Conservation (phyloP, 768 basidiomycete species). For the Goffeauzyma gilvescens region DNA sequence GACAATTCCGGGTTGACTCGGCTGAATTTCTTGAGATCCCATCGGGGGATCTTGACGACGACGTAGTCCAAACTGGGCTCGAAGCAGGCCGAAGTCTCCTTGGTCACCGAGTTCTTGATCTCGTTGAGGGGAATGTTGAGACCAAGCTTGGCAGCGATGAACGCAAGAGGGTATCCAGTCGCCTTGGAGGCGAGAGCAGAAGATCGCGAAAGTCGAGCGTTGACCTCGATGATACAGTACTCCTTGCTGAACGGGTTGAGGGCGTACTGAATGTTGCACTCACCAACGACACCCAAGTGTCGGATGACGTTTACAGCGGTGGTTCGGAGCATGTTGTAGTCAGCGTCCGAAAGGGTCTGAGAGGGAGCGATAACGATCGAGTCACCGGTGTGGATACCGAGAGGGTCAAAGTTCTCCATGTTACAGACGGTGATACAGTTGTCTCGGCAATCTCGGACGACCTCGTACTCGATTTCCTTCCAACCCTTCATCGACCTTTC, state of each 20-base stretch:
- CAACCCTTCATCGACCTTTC: slow-evolving; percentile 99
- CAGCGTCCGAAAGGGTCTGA: slow-evolving; percentile 94
- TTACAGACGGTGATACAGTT: slow-evolving; percentile 99
- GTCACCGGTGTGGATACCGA: slow-evolving; percentile 96
- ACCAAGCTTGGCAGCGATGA: slow-evolving; percentile 94
- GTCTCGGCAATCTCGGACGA: slow-evolving; percentile 88
- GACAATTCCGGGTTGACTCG: slow-evolving; percentile 77
- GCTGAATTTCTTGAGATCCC: slow-evolving; percentile 96
- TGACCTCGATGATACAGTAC: slow-evolving; percentile 98
- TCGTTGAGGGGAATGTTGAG: slow-evolving; percentile 93
- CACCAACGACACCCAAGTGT: slow-evolving; percentile 92
- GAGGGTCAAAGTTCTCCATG: slow-evolving; percentile 99
- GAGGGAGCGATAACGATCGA: slow-evolving; percentile 96
- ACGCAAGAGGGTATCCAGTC: slow-evolving; percentile 92
- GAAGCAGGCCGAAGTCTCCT: slow-evolving; percentile 90
- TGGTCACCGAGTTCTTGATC: slow-evolving; percentile 93
- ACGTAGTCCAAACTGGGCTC: slow-evolving; percentile 94
- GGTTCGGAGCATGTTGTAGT: slow-evolving; percentile 97
- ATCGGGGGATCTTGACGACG: slow-evolving; percentile 95
- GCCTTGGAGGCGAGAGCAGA: slow-evolving; percentile 96
- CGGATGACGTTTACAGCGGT: slow-evolving; percentile 96
- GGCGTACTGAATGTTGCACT: slow-evolving; percentile 98
- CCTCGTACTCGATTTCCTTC: slow-evolving; percentile 99
- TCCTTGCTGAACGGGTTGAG: slow-evolving; percentile 85
- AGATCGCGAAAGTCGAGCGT: slow-evolving; percentile 93